Evolutionary conservation across 108 stramenopile genomes (phyloP).

Genomic region (Phaeodactylum tricornutum): DNA sequence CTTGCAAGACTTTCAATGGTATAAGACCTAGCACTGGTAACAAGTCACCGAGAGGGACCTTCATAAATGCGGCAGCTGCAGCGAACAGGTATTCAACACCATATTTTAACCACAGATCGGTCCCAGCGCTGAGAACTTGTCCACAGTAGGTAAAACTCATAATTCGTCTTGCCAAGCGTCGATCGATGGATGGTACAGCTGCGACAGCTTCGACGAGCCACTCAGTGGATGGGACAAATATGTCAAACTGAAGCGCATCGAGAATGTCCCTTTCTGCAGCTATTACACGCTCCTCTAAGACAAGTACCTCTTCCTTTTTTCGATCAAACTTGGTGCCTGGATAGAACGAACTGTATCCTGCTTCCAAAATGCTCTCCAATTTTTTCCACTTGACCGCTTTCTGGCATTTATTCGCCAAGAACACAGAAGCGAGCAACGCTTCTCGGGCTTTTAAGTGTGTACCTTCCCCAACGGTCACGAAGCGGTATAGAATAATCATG

Average conservation of each 20-base stretch:
- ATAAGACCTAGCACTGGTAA: slow-evolving; percentile 52
- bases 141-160: slow-evolving; percentile 49
- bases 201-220: slow-evolving; percentile 35
- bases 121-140: slow-evolving; percentile 62
- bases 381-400: slow-evolving; percentile 66
- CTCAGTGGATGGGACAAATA: slow-evolving; percentile 69
- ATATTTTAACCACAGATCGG: slow-evolving; percentile 67
- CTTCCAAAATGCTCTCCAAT: slow-evolving; percentile 57
- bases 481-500: slow-evolving; percentile 66
- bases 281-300: slow-evolving; percentile 66
- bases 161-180: slow-evolving; percentile 38
- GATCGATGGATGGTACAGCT: slow-evolving; percentile 25
- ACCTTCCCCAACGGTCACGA: slow-evolving; percentile 24
- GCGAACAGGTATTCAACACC: slow-evolving; percentile 74
- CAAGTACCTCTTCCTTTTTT: slow-evolving; percentile 53
- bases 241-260: slow-evolving; percentile 51
- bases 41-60: slow-evolving; percentile 38
- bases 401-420: slow-evolving; percentile 78
- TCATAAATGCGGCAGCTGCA: slow-evolving; percentile 58
- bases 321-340: slow-evolving; percentile 45
- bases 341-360: slow-evolving; percentile 63
- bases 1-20: slow-evolving; percentile 52
- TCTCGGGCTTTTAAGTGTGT: slow-evolving; percentile 60
- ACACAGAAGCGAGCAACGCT: slow-evolving; percentile 55
- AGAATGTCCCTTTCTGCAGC: slow-evolving; percentile 52